These are phyloP conservation scores for Aspergillus hancockii DNA, from an alignment of 495 filamentous ascomycete species.

Conservation along the genomic window DNA sequence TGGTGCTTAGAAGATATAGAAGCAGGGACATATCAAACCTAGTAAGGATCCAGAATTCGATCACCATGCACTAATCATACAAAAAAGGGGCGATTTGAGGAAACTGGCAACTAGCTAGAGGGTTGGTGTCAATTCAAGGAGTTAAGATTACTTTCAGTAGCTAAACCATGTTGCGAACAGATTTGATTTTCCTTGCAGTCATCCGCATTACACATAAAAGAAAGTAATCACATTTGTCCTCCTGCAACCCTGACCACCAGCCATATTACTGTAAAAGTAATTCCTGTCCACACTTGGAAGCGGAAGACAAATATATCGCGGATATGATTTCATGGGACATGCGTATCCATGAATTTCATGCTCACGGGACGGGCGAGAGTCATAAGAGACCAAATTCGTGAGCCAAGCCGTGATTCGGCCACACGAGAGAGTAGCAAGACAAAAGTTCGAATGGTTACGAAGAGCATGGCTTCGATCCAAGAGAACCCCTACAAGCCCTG, in stretches of 20 bases:
- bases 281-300: constrained; percentile 17
- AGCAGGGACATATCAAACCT: not conserved
- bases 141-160: constrained; percentile 9
- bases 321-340: constrained; percentile 20
- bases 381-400: constrained; percentile 21
- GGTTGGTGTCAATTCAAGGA: not conserved
- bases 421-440: constrained; percentile 11
- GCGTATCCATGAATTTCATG: not conserved
- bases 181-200: constrained; percentile 19
- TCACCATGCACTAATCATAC: not conserved
- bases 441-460: constrained; percentile 18
- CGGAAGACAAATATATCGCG: constrained; percentile 17
- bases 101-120: not conserved
- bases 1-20: not conserved
- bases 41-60: not conserved
- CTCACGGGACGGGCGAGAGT: constrained; percentile 2
- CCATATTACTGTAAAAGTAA: constrained; percentile 20
- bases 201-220: constrained; percentile 23
- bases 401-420: constrained; percentile 23
- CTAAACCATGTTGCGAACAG: not conserved
- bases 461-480: constrained; percentile 19
- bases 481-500: constrained; percentile 13
- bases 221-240: constrained; percentile 27
- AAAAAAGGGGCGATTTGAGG: not conserved
- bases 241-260: constrained; percentile 32